A percentile compares a stretch with the other conserved stretches of the same genome.
phyloP scores from a whole-genome alignment of 768 basidiomycete genomes.

The Pleurotus cornucopiae region DNA sequence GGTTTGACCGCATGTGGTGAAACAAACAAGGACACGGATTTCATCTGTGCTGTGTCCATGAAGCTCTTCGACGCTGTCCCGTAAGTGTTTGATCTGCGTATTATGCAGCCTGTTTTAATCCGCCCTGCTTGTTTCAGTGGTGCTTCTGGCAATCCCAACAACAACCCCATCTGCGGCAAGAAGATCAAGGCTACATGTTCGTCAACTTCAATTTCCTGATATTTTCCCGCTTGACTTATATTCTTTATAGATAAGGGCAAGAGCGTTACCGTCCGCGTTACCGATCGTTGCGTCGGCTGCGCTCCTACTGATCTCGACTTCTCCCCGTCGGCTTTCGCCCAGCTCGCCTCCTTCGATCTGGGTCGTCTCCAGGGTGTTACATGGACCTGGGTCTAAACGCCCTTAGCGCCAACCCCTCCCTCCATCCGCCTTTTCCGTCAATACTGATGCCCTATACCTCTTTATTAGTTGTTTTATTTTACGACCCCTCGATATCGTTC shows the following conservation, averaged over 20 bases:
- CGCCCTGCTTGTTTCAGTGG: slow-evolving; percentile 31
- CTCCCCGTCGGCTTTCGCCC: slow-evolving; percentile 51
- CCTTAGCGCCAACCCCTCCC: neutral
- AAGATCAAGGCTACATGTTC: slow-evolving; percentile 46
- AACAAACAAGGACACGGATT: slow-evolving; percentile 44
- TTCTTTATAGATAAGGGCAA: slow-evolving; percentile 45
- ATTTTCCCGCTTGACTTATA: slow-evolving; percentile 1
- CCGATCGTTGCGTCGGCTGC: slow-evolving; percentile 65
- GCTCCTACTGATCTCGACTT: slow-evolving; percentile 52
- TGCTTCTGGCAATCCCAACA: slow-evolving; percentile 65
- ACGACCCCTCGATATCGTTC: slow-evolving; percentile 9
- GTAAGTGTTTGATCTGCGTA: slow-evolving; percentile 30
- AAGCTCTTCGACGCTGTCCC: slow-evolving; percentile 55
- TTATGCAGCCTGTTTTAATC: neutral
- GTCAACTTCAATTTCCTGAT: slow-evolving; percentile 15
- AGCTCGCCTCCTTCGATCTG: slow-evolving; percentile 34
- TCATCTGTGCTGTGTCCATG: slow-evolving; percentile 57
- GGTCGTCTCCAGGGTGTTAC: slow-evolving; percentile 49
- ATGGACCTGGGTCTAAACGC: slow-evolving; percentile 44
- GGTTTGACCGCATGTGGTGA: slow-evolving; percentile 66
- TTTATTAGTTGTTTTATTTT: slow-evolving; percentile 10
- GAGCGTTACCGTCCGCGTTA: slow-evolving; percentile 41
- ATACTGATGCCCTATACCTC: slow-evolving; percentile 8
- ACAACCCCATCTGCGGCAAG: slow-evolving; percentile 67
- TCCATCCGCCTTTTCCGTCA: slow-evolving; percentile 7